Evolutionary conservation across 768 basidiomycete genomes (phyloP).

Genomic region (Auriculariales sp.): DNA sequence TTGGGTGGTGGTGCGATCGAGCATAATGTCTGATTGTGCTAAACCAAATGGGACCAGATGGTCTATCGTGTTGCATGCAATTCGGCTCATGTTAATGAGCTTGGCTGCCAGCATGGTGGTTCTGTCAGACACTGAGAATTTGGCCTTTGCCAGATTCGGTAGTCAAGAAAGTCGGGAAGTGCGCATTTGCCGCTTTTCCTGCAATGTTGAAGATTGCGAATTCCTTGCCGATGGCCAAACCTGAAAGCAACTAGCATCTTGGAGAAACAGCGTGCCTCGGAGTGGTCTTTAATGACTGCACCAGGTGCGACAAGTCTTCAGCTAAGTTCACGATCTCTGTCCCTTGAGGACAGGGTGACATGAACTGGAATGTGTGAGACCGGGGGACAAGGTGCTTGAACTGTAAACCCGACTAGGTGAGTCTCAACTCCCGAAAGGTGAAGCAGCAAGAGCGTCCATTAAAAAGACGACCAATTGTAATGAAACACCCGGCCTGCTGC

Average conservation of each 20-base stretch:
- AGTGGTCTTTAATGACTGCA: slow-evolving; percentile 8
- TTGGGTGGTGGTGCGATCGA: too few relatives aligned
- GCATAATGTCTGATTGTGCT: too few relatives aligned
- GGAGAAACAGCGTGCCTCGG: slow-evolving; percentile 18
- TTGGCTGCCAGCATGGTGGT: too few relatives aligned
- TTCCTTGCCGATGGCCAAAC: slow-evolving; percentile 23
- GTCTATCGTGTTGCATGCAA: too few relatives aligned
- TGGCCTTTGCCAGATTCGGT: too few relatives aligned
- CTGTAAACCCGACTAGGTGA: slow-evolving; percentile 10
- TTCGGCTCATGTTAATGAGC: too few relatives aligned
- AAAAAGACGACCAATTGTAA: slow-evolving; percentile 10
- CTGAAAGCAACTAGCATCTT: slow-evolving; percentile 19
- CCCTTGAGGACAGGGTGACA: slow-evolving; percentile 16
- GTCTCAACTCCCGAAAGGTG: slow-evolving; percentile 9
- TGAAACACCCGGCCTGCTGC: slow-evolving; percentile 10
- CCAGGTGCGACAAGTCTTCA: slow-evolving; percentile 19
- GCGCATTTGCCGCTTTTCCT: not conserved
- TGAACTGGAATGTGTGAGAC: slow-evolving; percentile 29
- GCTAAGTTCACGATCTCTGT: slow-evolving; percentile 18
- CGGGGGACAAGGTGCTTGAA: slow-evolving; percentile 24
- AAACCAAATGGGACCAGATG: too few relatives aligned
- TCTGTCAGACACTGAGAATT: too few relatives aligned
- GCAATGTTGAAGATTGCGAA: slow-evolving; percentile 16
- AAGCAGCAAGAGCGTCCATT: slow-evolving; percentile 8
- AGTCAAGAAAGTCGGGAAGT: slow-evolving; percentile 6